Evolutionary conservation across 805 yeast genomes (phyloP).

Genomic region (Starmera quercuum): DNA sequence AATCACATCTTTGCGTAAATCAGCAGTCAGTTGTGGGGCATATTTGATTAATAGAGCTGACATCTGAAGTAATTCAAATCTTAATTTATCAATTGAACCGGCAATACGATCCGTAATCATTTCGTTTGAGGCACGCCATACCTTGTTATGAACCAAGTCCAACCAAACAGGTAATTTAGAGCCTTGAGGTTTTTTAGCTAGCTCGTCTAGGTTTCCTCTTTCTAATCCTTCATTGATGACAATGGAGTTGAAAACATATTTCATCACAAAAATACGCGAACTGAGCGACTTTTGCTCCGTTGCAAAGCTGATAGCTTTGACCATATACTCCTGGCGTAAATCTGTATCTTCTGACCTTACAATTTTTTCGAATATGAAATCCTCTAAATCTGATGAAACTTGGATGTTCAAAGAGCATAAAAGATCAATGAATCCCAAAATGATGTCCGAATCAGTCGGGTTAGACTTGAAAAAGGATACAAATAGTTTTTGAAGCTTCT

Average conservation of each 20-base stretch:
- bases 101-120: constrained; percentile 44
- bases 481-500: constrained; percentile 47
- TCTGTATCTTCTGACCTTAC: constrained; percentile 42
- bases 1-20: constrained; percentile 73
- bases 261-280: constrained; percentile 56
- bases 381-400: constrained; percentile 41
- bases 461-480: constrained; percentile 27
- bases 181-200: constrained; percentile 28
- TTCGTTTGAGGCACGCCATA: constrained; percentile 68
- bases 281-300: constrained; percentile 37
- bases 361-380: constrained; percentile 48
- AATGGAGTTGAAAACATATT: constrained; percentile 56
- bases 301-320: constrained; percentile 41
- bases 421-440: constrained; percentile 34
- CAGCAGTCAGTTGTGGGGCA: constrained; percentile 52
- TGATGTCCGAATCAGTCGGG: constrained; percentile 28
- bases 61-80: constrained; percentile 73
- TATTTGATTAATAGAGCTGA: constrained; percentile 70
- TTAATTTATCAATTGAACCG: constrained; percentile 64
- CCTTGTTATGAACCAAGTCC: constrained; percentile 44
- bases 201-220: constrained; percentile 37
- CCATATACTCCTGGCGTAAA: constrained; percentile 43
- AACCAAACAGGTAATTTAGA: constrained; percentile 51
- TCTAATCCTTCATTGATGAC: constrained; percentile 53
- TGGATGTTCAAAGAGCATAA: constrained; percentile 38